Evolutionary conservation across 805 yeast species (phyloP), one percentile per base, ranked within the genome.

Genomic region (Saturnispora gosingensis): DNA sequence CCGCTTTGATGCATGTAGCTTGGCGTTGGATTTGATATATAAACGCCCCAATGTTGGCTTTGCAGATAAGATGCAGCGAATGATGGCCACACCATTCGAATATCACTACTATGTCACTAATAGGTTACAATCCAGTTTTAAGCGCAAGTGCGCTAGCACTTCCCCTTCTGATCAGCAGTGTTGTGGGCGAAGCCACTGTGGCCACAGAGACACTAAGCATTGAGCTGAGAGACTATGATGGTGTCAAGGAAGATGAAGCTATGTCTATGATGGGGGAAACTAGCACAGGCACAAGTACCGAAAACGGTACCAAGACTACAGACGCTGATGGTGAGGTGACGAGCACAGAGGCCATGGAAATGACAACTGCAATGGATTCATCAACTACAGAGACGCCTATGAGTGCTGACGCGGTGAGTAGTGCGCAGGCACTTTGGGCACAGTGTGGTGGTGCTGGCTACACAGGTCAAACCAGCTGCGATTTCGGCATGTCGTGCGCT

Each of bases 361-460:
- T 28, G 32, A 28, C 32, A 2, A 28, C 10, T 9, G 32, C 32
- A 28, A 28, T 11, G 9, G 32, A 28, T 5, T 28, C 13, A 13
- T 11, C 32, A 22, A 22, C 1, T 22, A 22, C 28, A 25, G 28
- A 25, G 28, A 25, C 9, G 28, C 28, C 28, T 25, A 25, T 8
- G 9, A 6, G 28, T 8, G 9, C 28, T 25, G 28, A 6, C 28
- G 13, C 3, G 15, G 16, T 34, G 42, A 13, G n/a, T 28, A 30
- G 25, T 35, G 20, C 44, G 5, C 47, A 39, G n/a, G 18, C 49
- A 11, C 20, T 35, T 35, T 35, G 39, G 39, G 39, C 39, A n/a
- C 67, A 64, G 49, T 64, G 67, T 53, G 67, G 67, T 38, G 67
- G 67, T 30, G 48, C 48, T 1, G 65, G 54, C 38, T 64, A 51